Conservation (phyloP, 352 stramenopile species). For the Thraustochytrium striatum region DNA sequence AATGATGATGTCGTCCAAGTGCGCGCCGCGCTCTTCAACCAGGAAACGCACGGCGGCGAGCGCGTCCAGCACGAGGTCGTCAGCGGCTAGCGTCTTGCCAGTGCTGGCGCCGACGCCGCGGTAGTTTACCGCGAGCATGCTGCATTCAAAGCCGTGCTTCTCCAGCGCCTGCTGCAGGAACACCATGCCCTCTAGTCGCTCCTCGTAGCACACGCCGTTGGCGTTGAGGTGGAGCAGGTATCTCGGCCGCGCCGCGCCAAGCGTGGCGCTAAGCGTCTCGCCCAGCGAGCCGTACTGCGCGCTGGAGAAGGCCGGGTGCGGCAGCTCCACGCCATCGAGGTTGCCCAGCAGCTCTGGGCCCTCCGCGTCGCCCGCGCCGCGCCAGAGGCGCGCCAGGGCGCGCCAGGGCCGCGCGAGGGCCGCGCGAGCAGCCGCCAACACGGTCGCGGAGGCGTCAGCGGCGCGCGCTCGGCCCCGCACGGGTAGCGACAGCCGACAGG, state of each 20-base stretch:
- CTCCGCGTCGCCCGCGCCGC: not conserved
- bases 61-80: conserved; percentile 5
- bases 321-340: conserved; percentile 7
- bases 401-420: not conserved
- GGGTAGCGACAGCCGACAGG: not conserved
- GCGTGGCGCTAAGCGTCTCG: too few relatives aligned
- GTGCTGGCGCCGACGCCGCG: conserved; percentile 10
- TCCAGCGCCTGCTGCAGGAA: conserved; percentile 10
- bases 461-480: not conserved
- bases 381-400: not conserved
- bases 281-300: too few relatives aligned
- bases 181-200: not conserved
- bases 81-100: not conserved
- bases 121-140: conserved; percentile 23
- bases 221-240: conserved; percentile 34
- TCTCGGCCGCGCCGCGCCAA: not conserved
- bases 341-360: not conserved
- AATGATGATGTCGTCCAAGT: not conserved
- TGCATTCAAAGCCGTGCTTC: not conserved
- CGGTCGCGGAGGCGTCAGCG: too few relatives aligned
- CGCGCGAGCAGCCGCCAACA: too few relatives aligned
- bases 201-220: conserved; percentile 43
- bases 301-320: not conserved
- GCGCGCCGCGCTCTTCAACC: not conserved
- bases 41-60: conserved; percentile 1